Evolutionary conservation across 1,139 yeast genomes (phyloP), one percentile per base, ranked within the genome.

Genomic region (Candida mesenterica): DNA sequence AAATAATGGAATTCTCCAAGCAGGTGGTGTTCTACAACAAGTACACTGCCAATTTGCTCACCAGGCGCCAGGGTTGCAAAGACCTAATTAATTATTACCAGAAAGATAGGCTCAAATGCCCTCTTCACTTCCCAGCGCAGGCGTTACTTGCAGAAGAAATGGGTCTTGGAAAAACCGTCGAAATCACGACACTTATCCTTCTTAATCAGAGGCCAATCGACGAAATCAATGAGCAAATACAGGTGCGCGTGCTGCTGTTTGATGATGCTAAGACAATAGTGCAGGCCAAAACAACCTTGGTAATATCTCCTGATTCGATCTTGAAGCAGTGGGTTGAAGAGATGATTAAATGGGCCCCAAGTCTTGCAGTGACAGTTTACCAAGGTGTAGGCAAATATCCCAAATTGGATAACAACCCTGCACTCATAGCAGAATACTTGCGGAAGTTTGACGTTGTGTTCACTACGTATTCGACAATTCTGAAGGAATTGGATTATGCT

Each of bases 101-200:
- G 3, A 45, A 43, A 7, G 44, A 40, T 14, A 43, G 43, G 10
- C 44, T 40, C 22, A 29, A 27, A 4, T 43, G 31, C 24, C 51
- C 44, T 3, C 46, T 49, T 9, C 36, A 35, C 4, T 36, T 63
- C 5, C 74, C 73, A 2, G 90, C 88, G 0, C 72, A 71, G 39
- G 96, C 92, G 0, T 61, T 90, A 6, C 57, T 90, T 26, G 84
- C 94, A 1, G 97, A 90, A 53, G 97, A 92, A 58, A 92, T 92
- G 98, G 97, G 98, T 0, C 69, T 92, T 4, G 98, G 98, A 0
- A 92, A 92, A 54, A 90, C 97, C 0, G 81, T 92, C 2, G 98
- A 92, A 55, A 66, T 88, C 5, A 68, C 88, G 2, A 69, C 95
- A 0, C 60, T 89, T 24, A 61, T 82, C 0, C 53, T 81, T 3